Base-by-base conservation (phyloP, 1,139 yeast species). In the Kluyveromyces marxianus region DNA sequence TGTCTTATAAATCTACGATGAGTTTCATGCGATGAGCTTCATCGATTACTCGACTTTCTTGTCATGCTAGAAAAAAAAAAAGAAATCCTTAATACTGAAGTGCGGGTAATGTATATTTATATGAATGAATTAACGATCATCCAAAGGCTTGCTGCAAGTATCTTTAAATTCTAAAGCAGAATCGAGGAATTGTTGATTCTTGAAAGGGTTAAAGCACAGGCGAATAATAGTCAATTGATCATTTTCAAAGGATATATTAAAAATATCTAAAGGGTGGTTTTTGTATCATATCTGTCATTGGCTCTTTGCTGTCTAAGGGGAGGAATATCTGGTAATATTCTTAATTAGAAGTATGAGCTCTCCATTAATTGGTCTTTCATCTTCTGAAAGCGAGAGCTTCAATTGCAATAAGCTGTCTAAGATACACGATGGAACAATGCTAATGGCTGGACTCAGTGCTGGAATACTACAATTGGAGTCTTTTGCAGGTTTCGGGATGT, bases 401-500 rank as follows among this genome's bases (percentile, higher is more conserved):
- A 65, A 65, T 46, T 56, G 58, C 45, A 58, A 56, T 64, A 67
- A 73, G 42, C 62, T 80, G 30, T 75, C 74, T 44, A 72, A 72
- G 50, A 68, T 83, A 8, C 79, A 82, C 47, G 92, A 85, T 59
- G 69, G 82, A 7, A 75, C 85, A 45, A 75, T 88, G 14, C 69
- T 87, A 44, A 72, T 77, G 2, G 71, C 79, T 44, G 96, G 96
- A 2, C 67, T 80, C 2, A 81, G 79, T 4, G 82, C 89, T 1
- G 96, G 96, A 0, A 74, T 83, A 25, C 66, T 86, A 42, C 79
- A 83, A 41, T 67, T 86, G 42, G 88, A 85, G 56, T 77, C 92
- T 0, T 53, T 71, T 31, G 51, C 69, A 40, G 96, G 95, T 7
- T 76, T 85, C 53, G 54, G 68, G 4, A 77, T 82, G 61, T 87